Evolutionary conservation across 2,329 filamentous ascomycete species (phyloP).

Genomic region (Hypoxylon sp.): DNA sequence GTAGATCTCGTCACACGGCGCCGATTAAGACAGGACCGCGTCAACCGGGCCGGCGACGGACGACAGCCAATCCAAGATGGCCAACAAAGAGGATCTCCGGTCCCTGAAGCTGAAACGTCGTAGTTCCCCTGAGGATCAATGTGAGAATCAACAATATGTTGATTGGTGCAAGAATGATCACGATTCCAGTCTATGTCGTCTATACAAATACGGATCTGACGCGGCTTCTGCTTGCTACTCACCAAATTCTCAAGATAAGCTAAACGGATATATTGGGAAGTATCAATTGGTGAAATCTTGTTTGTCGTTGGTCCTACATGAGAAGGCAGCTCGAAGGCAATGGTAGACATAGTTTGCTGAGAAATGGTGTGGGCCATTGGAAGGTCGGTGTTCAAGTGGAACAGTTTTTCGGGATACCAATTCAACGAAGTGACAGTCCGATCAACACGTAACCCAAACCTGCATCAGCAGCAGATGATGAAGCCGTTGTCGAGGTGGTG

Average conservation of each 20-base stretch:
- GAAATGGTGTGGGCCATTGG: constrained; percentile 48
- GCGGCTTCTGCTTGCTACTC: constrained; percentile 32
- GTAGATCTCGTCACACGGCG: constrained; percentile 40
- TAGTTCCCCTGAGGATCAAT: constrained; percentile 48
- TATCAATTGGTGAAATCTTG: constrained; percentile 47
- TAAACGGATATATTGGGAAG: constrained; percentile 47
- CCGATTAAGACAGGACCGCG: constrained; percentile 42
- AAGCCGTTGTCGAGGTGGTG: not conserved
- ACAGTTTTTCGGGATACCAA: constrained; percentile 40
- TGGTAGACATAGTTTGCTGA: constrained; percentile 40
- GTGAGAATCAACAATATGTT: constrained; percentile 47
- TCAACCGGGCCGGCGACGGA: constrained; percentile 44
- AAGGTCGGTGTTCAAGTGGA: constrained; percentile 47
- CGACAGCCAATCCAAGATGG: constrained; percentile 45
- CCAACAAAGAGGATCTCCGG: constrained; percentile 49
- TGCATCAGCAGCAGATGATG: constrained; percentile 5
- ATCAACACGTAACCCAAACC: constrained; percentile 27
- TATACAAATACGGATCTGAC: constrained; percentile 35
- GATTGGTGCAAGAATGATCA: constrained; percentile 47
- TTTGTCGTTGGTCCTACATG: constrained; percentile 34
- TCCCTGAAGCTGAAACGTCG: constrained; percentile 48
- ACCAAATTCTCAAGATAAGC: constrained; percentile 46
- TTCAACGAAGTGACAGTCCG: constrained; percentile 46
- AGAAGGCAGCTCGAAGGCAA: constrained; percentile 27
- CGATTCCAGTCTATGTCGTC: constrained; percentile 46